Conservation (phyloP, 1,284 basidiomycete genomes). For the Malassezia sympodialis region DNA sequence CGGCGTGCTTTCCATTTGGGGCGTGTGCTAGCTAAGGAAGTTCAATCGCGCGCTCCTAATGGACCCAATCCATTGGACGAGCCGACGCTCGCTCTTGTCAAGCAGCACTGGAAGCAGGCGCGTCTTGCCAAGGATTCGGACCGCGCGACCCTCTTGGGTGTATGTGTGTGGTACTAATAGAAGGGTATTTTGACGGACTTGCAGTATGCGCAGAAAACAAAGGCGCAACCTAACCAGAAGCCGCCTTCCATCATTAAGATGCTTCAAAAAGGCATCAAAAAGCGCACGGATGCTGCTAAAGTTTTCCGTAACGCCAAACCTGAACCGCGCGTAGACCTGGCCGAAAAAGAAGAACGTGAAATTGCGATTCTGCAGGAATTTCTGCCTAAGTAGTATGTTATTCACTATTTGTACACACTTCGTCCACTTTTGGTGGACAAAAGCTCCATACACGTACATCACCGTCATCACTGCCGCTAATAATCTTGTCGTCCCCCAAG, state of each 20-base stretch:
- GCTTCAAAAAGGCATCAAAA: conserved; percentile 19
- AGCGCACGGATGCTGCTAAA: conserved; percentile 17
- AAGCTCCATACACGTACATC: conserved; percentile 53
- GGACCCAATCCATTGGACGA: conserved; percentile 13
- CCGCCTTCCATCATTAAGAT: conserved; percentile 19
- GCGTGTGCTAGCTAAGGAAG: background rate
- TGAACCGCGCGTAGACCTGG: conserved; percentile 14
- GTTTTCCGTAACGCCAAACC: conserved; percentile 15
- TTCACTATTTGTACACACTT: background rate
- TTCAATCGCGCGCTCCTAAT: background rate
- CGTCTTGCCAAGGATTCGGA: conserved; percentile 16
- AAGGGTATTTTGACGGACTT: conserved; percentile 18
- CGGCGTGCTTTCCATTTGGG: background rate
- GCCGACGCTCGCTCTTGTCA: conserved; percentile 9
- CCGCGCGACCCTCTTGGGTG: conserved; percentile 13
- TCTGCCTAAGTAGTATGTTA: conserved; percentile 6
- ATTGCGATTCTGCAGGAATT: conserved; percentile 10
- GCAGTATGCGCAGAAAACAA: conserved; percentile 17
- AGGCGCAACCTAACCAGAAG: conserved; percentile 17
- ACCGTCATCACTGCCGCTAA: conserved; percentile 83
- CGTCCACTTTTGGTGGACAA: background rate
- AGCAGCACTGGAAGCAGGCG: conserved; percentile 18
- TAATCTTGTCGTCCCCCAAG: conserved; percentile 86
- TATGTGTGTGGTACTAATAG: conserved; percentile 6
- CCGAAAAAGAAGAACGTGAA: conserved; percentile 17